Conservation (phyloP, 129 eudicot genomes). For the Helianthus annuus region DNA sequence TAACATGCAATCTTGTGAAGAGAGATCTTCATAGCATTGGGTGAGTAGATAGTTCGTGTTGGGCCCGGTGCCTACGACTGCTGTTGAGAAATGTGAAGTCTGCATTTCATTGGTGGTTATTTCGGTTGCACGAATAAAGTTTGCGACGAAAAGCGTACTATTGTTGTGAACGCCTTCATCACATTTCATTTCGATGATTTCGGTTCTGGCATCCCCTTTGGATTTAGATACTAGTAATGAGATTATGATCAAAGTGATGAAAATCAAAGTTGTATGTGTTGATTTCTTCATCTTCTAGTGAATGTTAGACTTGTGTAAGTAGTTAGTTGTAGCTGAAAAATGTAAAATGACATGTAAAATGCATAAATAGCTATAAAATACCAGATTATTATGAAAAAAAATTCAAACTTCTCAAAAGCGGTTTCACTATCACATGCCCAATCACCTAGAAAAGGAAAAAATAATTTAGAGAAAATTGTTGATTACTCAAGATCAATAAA, state of each 20-base stretch:
- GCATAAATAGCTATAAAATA: neutral
- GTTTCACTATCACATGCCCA: too few species aligned
- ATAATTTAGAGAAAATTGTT: too few species aligned
- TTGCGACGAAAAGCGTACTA: conserved; percentile 36
- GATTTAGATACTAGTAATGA: conserved; percentile 35
- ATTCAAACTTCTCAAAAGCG: too few species aligned
- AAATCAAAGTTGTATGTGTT: neutral
- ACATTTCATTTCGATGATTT: conserved; percentile 37
- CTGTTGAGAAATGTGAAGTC: conserved; percentile 41
- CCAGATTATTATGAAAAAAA: neutral
- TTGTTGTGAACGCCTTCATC: conserved; percentile 36
- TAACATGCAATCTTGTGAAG: conserved; percentile 55
- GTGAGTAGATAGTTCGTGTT: conserved; percentile 48
- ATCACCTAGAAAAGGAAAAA: too few species aligned
- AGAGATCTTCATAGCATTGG: conserved; percentile 75
- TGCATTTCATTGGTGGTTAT: conserved; percentile 45
- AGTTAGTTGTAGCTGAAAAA: neutral
- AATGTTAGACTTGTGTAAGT: neutral
- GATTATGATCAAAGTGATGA: conserved; percentile 16
- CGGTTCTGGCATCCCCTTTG: conserved; percentile 53
- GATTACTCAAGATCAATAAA: too few species aligned
- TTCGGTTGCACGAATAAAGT: conserved; percentile 56
- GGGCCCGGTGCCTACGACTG: conserved; percentile 43
- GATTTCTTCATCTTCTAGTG: conserved; percentile 29
- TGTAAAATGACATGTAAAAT: neutral